phyloP scores from a whole-genome alignment of 2,329 filamentous ascomycete genomes.

The Grosmannia huntii region DNA sequence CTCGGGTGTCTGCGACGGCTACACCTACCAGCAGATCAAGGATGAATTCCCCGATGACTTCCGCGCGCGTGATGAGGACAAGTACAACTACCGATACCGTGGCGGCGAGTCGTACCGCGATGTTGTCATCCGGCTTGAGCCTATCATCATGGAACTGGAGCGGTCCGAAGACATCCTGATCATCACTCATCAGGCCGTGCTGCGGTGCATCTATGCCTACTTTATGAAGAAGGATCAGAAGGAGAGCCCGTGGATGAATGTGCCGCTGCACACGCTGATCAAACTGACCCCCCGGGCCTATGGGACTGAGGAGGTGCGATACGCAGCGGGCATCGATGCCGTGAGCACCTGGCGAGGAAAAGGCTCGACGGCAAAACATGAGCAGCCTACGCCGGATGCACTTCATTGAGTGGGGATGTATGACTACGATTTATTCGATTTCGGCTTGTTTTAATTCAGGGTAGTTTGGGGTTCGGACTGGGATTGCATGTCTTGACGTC shows the following conservation, averaged over 20 bases:
- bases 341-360: conserved; percentile 95
- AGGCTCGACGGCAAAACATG: conserved; percentile 82
- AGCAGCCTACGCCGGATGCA: conserved; percentile 36
- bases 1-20: conserved; percentile 87
- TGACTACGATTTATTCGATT: neutral
- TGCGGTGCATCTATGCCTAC: conserved; percentile 96
- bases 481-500: neutral
- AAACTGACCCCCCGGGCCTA: conserved; percentile 93
- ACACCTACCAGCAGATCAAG: conserved; percentile 93
- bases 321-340: conserved; percentile 83
- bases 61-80: conserved; percentile 88
- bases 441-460: neutral
- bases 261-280: conserved; percentile 90
- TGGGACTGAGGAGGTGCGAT: conserved; percentile 77
- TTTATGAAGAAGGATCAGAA: conserved; percentile 96
- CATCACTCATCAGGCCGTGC: conserved; percentile 91
- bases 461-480: neutral
- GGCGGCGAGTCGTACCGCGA: conserved; percentile 93
- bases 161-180: conserved; percentile 94
- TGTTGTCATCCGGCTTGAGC: conserved; percentile 92
- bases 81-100: conserved; percentile 98
- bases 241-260: conserved; percentile 95
- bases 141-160: conserved; percentile 99
- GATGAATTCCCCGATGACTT: conserved; percentile 89
- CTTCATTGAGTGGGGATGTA: conserved; percentile 8